phyloP scores from a whole-genome alignment of 1,284 basidiomycete genomes.

The Heterobasidion parviporum region DNA sequence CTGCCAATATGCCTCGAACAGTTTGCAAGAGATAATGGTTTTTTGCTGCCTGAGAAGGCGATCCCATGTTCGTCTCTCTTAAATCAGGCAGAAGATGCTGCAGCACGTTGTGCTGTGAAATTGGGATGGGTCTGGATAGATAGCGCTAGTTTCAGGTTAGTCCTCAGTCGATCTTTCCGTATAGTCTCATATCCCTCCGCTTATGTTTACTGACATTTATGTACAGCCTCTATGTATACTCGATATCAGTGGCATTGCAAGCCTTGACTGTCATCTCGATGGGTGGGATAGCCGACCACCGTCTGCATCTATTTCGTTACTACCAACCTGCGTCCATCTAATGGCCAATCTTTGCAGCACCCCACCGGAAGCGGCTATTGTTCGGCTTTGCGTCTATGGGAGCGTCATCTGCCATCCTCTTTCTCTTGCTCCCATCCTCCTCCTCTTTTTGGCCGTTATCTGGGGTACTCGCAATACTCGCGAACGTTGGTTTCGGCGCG shows the following conservation, averaged over 20 bases:
- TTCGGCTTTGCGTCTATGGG: constrained; percentile 69
- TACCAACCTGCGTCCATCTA: neutral
- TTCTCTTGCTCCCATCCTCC: constrained; percentile 65
- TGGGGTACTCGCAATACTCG: constrained; percentile 57
- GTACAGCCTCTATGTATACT: constrained; percentile 76
- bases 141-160: constrained; percentile 80
- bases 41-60: constrained; percentile 52
- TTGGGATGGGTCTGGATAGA: constrained; percentile 79
- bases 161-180: neutral
- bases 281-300: constrained; percentile 80
- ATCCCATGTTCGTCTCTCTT: constrained; percentile 33
- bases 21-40: constrained; percentile 77
- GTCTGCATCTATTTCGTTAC: constrained; percentile 36
- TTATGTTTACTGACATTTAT: neutral
- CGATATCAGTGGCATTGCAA: constrained; percentile 77
- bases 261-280: constrained; percentile 87
- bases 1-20: constrained; percentile 78
- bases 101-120: constrained; percentile 60
- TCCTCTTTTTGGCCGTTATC: constrained; percentile 60
- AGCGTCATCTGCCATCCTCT: constrained; percentile 54
- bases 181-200: too few relatives aligned
- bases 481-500: constrained; percentile 80
- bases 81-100: constrained; percentile 19
- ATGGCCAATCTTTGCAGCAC: constrained; percentile 41
- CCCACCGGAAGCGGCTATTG: constrained; percentile 71